Conservation (phyloP, 169 alveolate species). For the Plasmodium vivax region DNA sequence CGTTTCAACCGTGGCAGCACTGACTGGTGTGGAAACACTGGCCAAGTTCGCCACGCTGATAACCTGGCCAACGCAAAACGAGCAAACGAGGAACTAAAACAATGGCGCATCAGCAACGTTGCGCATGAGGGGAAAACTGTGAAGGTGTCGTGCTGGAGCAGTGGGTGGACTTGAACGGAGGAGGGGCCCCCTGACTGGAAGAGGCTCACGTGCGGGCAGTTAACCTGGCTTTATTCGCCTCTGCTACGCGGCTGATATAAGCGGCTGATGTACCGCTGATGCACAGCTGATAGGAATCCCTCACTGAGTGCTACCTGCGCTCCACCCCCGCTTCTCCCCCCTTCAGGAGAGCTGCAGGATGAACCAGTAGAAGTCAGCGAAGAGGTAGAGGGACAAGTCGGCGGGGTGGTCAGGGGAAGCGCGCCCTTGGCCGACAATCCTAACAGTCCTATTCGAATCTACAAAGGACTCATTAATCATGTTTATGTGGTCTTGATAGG, state of each 20-base stretch:
- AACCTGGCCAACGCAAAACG: neutral
- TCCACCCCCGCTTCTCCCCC: too few species aligned
- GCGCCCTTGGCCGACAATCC: constrained; percentile 69
- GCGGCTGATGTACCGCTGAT: neutral
- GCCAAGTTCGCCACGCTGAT: neutral
- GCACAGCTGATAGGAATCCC: neutral
- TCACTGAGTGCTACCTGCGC: neutral
- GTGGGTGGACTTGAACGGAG: too few species aligned
- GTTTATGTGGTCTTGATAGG: constrained; percentile 56
- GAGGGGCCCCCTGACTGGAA: neutral
- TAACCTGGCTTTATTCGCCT: neutral
- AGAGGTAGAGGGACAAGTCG: constrained; percentile 21
- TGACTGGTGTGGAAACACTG: neutral
- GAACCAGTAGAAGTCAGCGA: constrained; percentile 68
- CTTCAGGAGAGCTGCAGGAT: constrained; percentile 23
- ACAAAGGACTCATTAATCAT: constrained; percentile 51
- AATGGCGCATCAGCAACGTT: neutral
- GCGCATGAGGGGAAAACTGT: neutral
- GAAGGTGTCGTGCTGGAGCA: neutral
- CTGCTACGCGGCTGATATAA: neutral
- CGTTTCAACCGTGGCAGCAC: neutral
- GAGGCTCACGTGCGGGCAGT: neutral
- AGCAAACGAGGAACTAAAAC: neutral
- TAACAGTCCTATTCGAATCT: constrained; percentile 26
- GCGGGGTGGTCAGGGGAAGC: constrained; percentile 63